Percentiles rank a stretch among this genome's conserved stretches.
phyloP scores from a whole-genome alignment of 306 rosid genomes.

The Cyamopsis tetragonoloba region DNA sequence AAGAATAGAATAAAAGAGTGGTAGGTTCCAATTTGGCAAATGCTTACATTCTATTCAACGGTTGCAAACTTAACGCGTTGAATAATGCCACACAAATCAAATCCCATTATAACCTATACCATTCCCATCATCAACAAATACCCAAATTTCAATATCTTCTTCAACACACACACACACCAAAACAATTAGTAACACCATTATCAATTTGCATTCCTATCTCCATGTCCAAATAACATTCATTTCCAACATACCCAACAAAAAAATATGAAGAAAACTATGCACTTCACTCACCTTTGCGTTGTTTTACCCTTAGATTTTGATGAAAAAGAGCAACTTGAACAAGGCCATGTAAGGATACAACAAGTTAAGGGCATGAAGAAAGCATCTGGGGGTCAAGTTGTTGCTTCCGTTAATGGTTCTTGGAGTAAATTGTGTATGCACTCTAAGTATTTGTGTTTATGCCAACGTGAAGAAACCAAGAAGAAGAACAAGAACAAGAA shows the following conservation, averaged over 20 bases:
- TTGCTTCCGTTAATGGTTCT: slow-evolving; percentile 37
- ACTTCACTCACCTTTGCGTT: slow-evolving; percentile 51
- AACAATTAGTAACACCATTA: too few relatives aligned
- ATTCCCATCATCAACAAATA: slow-evolving; percentile 10
- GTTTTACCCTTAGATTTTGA: slow-evolving; percentile 46
- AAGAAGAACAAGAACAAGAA: slow-evolving; percentile 7
- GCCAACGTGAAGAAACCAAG: slow-evolving; percentile 23
- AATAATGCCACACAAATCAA: slow-evolving; percentile 18
- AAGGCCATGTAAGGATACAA: not conserved
- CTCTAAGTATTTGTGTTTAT: slow-evolving; percentile 15
- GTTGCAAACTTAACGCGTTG: slow-evolving; percentile 56
- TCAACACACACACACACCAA: too few relatives aligned
- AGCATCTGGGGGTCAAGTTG: slow-evolving; percentile 39
- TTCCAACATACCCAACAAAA: not conserved
- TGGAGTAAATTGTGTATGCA: slow-evolving; percentile 26
- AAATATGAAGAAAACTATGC: slow-evolving; percentile 30
- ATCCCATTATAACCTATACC: not conserved
- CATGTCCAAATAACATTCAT: slow-evolving; percentile 6
- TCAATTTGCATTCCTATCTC: slow-evolving; percentile 13
- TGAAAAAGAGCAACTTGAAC: slow-evolving; percentile 28
- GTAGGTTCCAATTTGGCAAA: slow-evolving; percentile 44
- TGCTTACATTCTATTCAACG: slow-evolving; percentile 49
- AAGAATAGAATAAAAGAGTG: not conserved
- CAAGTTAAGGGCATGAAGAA: slow-evolving; percentile 11
- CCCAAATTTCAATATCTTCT: slow-evolving; percentile 1